Conservation (phyloP, 2,329 filamentous ascomycete genomes). For the Cryphonectria japonica region DNA sequence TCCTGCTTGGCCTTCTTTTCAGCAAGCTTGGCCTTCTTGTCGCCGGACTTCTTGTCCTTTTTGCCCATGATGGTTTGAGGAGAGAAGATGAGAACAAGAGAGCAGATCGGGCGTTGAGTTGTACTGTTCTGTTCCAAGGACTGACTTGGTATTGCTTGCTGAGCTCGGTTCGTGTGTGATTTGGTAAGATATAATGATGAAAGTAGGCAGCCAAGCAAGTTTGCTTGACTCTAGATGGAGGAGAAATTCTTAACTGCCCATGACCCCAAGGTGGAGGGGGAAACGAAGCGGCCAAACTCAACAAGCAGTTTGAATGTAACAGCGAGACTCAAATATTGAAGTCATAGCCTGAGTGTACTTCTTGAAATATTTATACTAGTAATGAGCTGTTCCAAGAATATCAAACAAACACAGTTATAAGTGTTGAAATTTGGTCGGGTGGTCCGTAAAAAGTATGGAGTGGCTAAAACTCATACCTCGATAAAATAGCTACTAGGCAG, state of each 20-base stretch:
- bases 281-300: neutral
- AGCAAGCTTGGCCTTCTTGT: constrained; percentile 53
- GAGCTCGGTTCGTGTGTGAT: neutral
- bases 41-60: constrained; percentile 47
- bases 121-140: neutral
- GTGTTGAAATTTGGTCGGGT: neutral
- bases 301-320: neutral
- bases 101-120: neutral
- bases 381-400: neutral
- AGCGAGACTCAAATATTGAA: neutral
- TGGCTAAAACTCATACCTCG: neutral
- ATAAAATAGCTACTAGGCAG: too few relatives aligned
- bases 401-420: neutral
- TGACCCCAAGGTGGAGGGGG: neutral
- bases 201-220: constrained; percentile 10
- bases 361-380: neutral
- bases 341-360: neutral
- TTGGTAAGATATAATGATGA: constrained; percentile 3
- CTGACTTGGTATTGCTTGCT: neutral
- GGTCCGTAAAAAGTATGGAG: neutral
- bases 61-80: constrained; percentile 44
- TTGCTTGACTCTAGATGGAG: neutral
- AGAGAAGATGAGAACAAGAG: neutral
- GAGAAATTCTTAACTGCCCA: neutral
- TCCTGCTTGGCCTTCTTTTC: constrained; percentile 79